These are phyloP conservation scores for Veloboletus limbatus DNA, from an alignment of 1,284 basidiomycete genomes.

Conservation along the genomic window DNA sequence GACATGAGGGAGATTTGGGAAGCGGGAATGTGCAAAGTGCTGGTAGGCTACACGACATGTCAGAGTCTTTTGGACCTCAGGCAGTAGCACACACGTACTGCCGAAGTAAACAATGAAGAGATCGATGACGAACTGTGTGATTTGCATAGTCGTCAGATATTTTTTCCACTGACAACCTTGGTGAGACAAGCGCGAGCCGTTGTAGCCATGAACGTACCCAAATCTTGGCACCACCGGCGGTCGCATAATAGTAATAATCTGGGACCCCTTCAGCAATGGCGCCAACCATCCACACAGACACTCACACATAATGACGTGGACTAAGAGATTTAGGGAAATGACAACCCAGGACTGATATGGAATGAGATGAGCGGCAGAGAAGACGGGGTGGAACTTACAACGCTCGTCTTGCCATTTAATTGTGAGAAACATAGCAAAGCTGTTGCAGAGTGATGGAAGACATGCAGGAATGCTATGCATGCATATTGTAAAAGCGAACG, in stretches of 20 bases:
- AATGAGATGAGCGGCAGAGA: conserved; percentile 6
- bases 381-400: conserved; percentile 51
- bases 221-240: conserved; percentile 91
- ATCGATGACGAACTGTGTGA: conserved; percentile 92
- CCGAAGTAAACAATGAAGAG: conserved; percentile 89
- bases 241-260: conserved; percentile 98
- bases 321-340: conserved; percentile 88
- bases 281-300: conserved; percentile 14
- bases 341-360: conserved; percentile 89
- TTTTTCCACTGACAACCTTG: conserved; percentile 81
- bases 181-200: conserved; percentile 3
- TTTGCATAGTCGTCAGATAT: conserved; percentile 94
- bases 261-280: conserved; percentile 9
- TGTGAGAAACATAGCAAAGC: conserved; percentile 94
- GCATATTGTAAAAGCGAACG: background rate
- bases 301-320: conserved; percentile 98
- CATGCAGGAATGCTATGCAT: conserved; percentile 85
- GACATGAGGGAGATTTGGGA: conserved; percentile 59
- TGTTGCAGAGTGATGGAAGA: conserved; percentile 99
- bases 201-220: conserved; percentile 65
- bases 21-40: conserved; percentile 73
- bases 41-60: conserved; percentile 65
- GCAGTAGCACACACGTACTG: conserved; percentile 55
- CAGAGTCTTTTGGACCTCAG: conserved; percentile 6
- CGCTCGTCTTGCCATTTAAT: conserved; percentile 88